phyloP scores from a whole-genome alignment of 108 stramenopile genomes.

The Heterococcus sp. region DNA sequence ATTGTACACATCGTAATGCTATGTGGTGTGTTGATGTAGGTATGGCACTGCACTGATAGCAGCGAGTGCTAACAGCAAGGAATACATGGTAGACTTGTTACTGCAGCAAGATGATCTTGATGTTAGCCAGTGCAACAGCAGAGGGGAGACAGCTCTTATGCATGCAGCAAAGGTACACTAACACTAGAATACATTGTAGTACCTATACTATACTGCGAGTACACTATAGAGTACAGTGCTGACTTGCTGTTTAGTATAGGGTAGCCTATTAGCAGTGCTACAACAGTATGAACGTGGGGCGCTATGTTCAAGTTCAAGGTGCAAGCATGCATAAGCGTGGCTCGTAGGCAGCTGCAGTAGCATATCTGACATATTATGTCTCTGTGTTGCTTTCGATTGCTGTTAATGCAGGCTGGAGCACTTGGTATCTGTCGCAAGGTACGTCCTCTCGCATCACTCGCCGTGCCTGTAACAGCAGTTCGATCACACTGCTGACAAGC shows the following conservation, averaged over 20 bases:
- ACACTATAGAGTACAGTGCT: not conserved
- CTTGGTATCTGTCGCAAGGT: not conserved
- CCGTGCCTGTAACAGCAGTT: no score
- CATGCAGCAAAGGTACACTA: slow-evolving; percentile 20
- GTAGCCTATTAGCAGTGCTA: not conserved
- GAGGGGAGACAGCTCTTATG: slow-evolving; percentile 35
- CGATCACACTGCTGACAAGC: no score
- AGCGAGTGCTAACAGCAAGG: slow-evolving; percentile 11
- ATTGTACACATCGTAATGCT: not conserved
- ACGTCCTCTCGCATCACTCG: no score
- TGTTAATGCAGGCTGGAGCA: not conserved
- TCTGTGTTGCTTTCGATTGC: not conserved
- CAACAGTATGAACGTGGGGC: not conserved
- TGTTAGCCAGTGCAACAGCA: slow-evolving; percentile 9
- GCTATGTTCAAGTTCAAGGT: not conserved
- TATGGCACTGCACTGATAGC: slow-evolving; percentile 22
- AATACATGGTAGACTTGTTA: slow-evolving; percentile 4
- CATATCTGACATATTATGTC: not conserved
- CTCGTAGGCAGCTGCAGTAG: not conserved
- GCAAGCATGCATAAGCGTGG: not conserved
- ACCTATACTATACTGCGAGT: not conserved
- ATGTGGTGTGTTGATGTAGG: not conserved
- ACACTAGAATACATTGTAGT: not conserved
- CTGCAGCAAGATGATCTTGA: slow-evolving; percentile 7
- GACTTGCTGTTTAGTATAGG: not conserved